Conservation (phyloP, 306 rosid species). For the Pyrus bretschneideri region DNA sequence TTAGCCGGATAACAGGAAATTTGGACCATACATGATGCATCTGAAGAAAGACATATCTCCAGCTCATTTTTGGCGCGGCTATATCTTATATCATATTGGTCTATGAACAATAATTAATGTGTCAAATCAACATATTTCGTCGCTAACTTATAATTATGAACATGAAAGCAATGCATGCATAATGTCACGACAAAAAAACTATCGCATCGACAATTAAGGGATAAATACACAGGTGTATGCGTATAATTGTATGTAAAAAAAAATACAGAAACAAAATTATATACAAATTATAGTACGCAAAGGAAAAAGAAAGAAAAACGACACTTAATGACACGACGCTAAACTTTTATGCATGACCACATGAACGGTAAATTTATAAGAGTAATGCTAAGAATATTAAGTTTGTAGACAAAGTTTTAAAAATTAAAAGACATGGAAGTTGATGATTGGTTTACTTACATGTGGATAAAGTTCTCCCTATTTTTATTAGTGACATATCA, state of each 20-base stretch:
- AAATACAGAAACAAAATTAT: not conserved
- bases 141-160: not conserved
- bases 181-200: not conserved
- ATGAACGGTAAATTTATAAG: too few species aligned
- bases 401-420: too few species aligned
- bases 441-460: too few species aligned
- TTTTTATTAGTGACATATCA: too few species aligned
- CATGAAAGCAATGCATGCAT: too few species aligned
- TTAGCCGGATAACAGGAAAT: not conserved
- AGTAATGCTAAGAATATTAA: too few species aligned
- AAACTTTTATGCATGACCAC: too few species aligned
- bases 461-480: accelerated
- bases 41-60: not conserved
- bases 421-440: too few species aligned
- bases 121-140: not conserved
- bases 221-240: not conserved
- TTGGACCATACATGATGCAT: not conserved
- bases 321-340: too few species aligned
- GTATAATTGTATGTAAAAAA: not conserved
- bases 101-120: not conserved
- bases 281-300: too few species aligned
- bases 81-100: not conserved
- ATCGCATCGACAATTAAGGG: not conserved
- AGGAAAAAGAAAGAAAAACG: not conserved
- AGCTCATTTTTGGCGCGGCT: not conserved